Base-by-base conservation (phyloP, 176 grass and related monocot species). In the Echinochloa phyllopogon region DNA sequence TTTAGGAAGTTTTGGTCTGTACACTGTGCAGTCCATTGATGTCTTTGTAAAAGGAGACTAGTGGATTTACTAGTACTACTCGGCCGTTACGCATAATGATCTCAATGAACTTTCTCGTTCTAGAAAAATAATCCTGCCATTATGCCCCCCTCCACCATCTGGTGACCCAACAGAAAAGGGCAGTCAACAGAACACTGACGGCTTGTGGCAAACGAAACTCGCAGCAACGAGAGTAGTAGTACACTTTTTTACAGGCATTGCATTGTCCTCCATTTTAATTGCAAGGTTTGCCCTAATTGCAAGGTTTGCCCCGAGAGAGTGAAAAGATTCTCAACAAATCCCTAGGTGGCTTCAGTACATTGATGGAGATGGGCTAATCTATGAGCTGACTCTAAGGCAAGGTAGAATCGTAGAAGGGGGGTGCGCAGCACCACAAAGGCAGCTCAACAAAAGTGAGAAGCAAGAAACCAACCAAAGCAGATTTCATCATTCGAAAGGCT, bases 281-380 rank as follows among this genome's bases (percentile, higher is more conserved):
- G n/a, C 33, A 10, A 62, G 20, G 65, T 41, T 72, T 41, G n/a
- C 65, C 18, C 74, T 73, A 61, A 71, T 62, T 40, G n/a, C 33
- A 10, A 62, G 20, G 65, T 41, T 72, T 41, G n/a, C 65, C 18
- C 74, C 65, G 52, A 60, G 27, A 43, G 66, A 63, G 76, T 42
- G 50, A 72, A 86, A 86, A 72, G 75, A 86, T 86, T 79, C 66
- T 86, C 56, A 63, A 13, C 76, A 86, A 72, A 63, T 79, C 76
- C 75, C 84, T 70, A 79, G 51, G 59, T 50, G 42, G 43, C 65
- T 78, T 72, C 53, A 61, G 75, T 63, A 41, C 59, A 43, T 52
- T 64, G 67, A 80, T 73, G 56, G 45, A 36, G 76, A 80, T 33
- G 84, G 56, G 10, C 21, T 70, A 81, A 53, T 81, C 45, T 55